Evolutionary conservation across 441 rosid genomes (phyloP), one percentile per base, ranked within the genome.

Genomic region (Adansonia madagascariensis): DNA sequence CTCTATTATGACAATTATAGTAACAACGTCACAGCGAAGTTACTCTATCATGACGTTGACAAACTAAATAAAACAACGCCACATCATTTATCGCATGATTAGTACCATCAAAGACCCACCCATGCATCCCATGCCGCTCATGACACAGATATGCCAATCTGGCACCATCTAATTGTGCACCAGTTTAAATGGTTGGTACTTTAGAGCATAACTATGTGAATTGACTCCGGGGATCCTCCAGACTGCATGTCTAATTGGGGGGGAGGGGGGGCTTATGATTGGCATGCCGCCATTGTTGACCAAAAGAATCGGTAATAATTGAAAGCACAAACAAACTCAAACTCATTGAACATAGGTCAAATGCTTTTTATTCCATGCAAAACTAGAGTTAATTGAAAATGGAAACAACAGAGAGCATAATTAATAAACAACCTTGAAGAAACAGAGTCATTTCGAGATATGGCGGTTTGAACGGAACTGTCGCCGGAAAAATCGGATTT

Each of bases 351-450:
- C 39, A 20, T 27, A 49, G 73, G 20, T 49, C 43, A 69, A 24
- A 69, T 49, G 44, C 43, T 20, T 57, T 31, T n/a, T 59, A 59
- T 59, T 59, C 63, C 63, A 59, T 59, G 59, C 73, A 69, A 47
- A 61, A 27, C 11, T 55, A 17, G 50, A 17, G 50, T 53, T 35
- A 10, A 10, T 56, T 18, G n/a, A n/a, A 31, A 53, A 17, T 53
- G 24, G 4, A 27, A 11, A 20, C 35, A 63, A 31, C 27, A 49
- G 24, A 9, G 6, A 41, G 18, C 14, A 44, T 35, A 47, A 22
- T 20, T 20, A 2, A 57, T 62, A 27, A 6, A 78, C 20, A 68
- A 84, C 89, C 91, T 86, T 35, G 85, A 85, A 62, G 88, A 83
- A 77, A 80, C 80, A 12, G 82, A 79, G 20, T 70, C 86, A 3